Percentiles rank a stretch among this genome's conserved stretches.
phyloP scores from a whole-genome alignment of 345 rosid species.

The Erodium maritimum region DNA sequence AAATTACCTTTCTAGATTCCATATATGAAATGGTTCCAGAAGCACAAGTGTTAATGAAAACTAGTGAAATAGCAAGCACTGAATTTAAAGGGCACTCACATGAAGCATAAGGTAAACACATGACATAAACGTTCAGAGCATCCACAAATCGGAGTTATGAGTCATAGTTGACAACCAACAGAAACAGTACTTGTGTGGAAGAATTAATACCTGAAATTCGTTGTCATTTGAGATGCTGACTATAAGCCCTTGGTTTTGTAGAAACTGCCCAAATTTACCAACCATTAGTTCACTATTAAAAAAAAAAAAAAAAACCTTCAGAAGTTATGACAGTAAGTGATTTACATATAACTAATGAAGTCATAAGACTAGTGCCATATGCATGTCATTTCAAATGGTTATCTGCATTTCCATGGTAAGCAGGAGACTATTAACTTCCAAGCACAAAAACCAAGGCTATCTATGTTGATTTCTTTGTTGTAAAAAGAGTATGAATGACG shows the following conservation, averaged over 20 bases:
- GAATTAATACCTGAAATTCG: conserved; percentile 45
- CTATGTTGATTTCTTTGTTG: too few species aligned
- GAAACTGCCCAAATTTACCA: conserved; percentile 34
- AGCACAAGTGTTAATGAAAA: neutral
- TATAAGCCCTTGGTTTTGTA: conserved; percentile 49
- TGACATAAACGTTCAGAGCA: neutral
- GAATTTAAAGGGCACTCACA: too few species aligned
- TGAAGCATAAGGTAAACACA: too few species aligned
- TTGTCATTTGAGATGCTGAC: conserved; percentile 41
- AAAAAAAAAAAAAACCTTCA: neutral
- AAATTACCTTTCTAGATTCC: neutral
- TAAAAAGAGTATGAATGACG: too few species aligned
- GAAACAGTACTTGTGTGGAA: neutral
- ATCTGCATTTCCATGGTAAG: too few species aligned
- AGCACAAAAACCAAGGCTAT: too few species aligned
- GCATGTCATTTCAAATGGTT: too few species aligned
- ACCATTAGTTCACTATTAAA: conserved; percentile 1
- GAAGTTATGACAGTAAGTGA: neutral
- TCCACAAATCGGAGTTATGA: neutral
- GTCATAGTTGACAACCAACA: neutral
- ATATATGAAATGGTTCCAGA: neutral
- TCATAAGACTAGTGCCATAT: too few species aligned
- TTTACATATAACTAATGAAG: too few species aligned
- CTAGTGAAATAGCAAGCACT: neutral
- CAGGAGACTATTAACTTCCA: too few species aligned